Conservation (phyloP, 2,329 filamentous ascomycete species). For the Emmonsia crescens region DNA sequence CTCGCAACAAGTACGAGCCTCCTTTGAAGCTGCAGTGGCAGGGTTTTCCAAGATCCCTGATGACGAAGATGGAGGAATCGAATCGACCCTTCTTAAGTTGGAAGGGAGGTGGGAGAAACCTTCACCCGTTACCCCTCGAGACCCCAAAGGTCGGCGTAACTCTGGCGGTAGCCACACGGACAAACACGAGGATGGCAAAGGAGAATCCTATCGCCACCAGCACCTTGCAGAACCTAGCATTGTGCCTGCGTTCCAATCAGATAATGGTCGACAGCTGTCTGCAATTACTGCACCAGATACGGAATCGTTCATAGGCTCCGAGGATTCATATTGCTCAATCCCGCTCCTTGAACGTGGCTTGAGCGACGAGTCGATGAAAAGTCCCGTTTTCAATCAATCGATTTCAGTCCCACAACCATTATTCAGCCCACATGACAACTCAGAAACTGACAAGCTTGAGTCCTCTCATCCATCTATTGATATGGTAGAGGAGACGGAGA, state of each 20-base stretch:
- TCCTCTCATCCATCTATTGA: conserved; percentile 42
- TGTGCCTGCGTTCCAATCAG: not conserved
- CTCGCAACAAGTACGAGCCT: conserved; percentile 49
- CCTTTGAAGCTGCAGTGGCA: conserved; percentile 80
- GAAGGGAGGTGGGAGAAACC: conserved; percentile 70
- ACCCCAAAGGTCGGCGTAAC: not conserved
- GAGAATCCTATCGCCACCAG: not conserved
- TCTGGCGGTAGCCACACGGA: not conserved
- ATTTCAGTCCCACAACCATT: conserved; percentile 17
- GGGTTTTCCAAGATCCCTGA: conserved; percentile 82
- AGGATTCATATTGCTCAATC: conserved; percentile 64
- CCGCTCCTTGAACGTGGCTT: conserved; percentile 62
- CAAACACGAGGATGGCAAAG: conserved; percentile 11
- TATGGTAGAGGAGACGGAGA: conserved; percentile 41
- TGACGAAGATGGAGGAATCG: conserved; percentile 78
- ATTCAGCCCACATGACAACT: conserved; percentile 20
- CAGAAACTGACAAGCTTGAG: conserved; percentile 20
- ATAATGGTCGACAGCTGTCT: conserved; percentile 9
- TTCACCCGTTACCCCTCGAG: conserved; percentile 13
- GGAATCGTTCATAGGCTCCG: conserved; percentile 47
- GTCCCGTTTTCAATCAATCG: conserved; percentile 21
- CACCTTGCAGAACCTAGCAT: not conserved
- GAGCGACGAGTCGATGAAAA: conserved; percentile 40
- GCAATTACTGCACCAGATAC: conserved; percentile 28
- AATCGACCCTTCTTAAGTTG: conserved; percentile 82